A percentile compares a stretch with the other conserved stretches of the same genome.
phyloP scores from a whole-genome alignment of 345 rosid species.

The Rhodamnia rubescens region DNA sequence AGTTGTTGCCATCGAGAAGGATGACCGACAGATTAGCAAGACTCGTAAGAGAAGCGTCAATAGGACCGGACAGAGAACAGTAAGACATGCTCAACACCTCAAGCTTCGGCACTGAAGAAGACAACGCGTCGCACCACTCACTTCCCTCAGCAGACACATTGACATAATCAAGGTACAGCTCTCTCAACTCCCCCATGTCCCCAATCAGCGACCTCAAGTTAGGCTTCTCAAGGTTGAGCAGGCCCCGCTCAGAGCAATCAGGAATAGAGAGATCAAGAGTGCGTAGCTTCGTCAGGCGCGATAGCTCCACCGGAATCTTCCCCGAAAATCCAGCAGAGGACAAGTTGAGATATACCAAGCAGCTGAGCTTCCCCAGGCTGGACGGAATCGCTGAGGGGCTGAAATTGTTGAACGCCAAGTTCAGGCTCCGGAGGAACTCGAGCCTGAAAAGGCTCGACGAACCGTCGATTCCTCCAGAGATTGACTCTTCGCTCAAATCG shows the following conservation, averaged over 20 bases:
- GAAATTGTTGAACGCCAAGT: background rate
- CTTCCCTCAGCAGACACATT: slow-evolving; percentile 3
- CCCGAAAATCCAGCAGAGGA: accelerated
- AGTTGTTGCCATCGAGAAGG: too few relatives aligned
- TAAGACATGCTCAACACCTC: slow-evolving; percentile 14
- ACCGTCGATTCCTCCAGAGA: background rate
- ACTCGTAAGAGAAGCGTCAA: background rate
- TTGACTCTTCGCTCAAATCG: background rate
- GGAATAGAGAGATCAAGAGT: slow-evolving; percentile 17
- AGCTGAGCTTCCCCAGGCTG: background rate
- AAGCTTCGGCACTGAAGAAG: slow-evolving; percentile 11
- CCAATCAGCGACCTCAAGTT: background rate
- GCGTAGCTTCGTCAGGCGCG: background rate
- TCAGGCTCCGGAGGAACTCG: background rate
- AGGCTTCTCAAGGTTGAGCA: slow-evolving; percentile 7
- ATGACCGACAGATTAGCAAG: too few relatives aligned
- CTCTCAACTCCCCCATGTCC: background rate
- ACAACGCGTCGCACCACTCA: slow-evolving; percentile 22
- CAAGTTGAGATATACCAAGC: background rate
- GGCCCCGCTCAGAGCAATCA: too few relatives aligned
- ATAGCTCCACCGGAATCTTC: background rate
- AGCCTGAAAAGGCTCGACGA: background rate
- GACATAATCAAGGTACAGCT: slow-evolving; percentile 9
- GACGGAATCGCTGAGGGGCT: background rate
- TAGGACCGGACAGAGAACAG: slow-evolving; percentile 24